Conservation (phyloP, 169 alveolate genomes). For the Sarcocystis neurona region DNA sequence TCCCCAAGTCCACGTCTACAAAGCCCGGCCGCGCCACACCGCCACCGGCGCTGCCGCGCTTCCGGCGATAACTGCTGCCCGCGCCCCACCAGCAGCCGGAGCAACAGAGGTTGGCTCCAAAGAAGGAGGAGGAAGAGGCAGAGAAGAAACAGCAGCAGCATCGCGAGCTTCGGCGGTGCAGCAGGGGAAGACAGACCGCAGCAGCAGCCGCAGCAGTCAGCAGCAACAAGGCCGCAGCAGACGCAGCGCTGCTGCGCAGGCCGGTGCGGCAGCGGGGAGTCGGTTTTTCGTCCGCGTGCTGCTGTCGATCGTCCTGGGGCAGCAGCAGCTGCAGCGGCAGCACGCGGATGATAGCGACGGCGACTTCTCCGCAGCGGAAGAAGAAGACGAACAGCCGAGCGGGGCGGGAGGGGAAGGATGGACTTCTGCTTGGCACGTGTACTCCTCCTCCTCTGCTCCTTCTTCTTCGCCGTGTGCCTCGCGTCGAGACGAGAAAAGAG, state of each 20-base stretch:
- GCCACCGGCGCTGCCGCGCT: not conserved
- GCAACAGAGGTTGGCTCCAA: not conserved
- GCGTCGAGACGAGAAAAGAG: not conserved
- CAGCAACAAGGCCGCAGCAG: not conserved
- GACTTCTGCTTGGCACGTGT: too few relatives aligned
- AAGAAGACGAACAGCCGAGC: too few relatives aligned
- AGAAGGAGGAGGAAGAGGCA: not conserved
- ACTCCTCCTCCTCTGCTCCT: too few relatives aligned
- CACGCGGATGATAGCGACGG: too few relatives aligned
- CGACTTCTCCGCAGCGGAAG: too few relatives aligned
- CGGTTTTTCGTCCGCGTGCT: conserved; percentile 23
- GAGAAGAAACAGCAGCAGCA: too few relatives aligned
- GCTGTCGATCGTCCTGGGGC: not conserved
- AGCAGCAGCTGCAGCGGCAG: too few relatives aligned
- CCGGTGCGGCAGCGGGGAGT: conserved; percentile 8
- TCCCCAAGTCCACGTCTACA: conserved; percentile 35
- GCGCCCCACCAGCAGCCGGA: not conserved
- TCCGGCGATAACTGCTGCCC: not conserved
- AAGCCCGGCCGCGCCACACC: not conserved
- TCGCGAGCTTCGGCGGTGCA: too few relatives aligned
- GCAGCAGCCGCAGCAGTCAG: not conserved
- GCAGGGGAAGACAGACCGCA: not conserved
- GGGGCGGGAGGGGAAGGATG: too few relatives aligned
- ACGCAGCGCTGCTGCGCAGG: not conserved
- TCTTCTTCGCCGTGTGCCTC: too few relatives aligned